Conservation (phyloP, 2,329 filamentous ascomycete genomes). For the Nakataea oryzae region DNA sequence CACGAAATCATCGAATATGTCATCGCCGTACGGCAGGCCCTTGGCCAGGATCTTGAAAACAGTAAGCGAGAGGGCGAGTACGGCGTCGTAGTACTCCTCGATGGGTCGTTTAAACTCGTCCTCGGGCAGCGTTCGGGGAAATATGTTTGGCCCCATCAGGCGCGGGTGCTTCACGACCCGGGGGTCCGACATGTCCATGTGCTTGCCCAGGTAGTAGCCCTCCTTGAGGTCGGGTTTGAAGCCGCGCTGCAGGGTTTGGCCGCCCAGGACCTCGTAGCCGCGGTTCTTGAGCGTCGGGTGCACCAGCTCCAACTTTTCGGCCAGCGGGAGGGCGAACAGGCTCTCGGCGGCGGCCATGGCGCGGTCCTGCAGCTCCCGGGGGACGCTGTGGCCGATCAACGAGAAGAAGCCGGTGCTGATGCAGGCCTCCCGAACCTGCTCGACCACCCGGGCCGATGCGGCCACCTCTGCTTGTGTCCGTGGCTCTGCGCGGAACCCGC, state of each 20-base stretch:
- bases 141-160: slow-evolving; percentile 28
- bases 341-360: slow-evolving; percentile 20
- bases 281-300: slow-evolving; percentile 21
- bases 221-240: slow-evolving; percentile 37
- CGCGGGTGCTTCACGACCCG: slow-evolving; percentile 25
- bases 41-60: slow-evolving; percentile 30
- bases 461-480: slow-evolving; percentile 11
- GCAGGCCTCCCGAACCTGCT: slow-evolving; percentile 19
- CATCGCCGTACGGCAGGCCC: slow-evolving; percentile 27
- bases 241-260: slow-evolving; percentile 32
- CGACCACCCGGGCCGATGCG: slow-evolving; percentile 15
- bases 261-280: slow-evolving; percentile 37
- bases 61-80: slow-evolving; percentile 26
- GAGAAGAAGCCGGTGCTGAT: slow-evolving; percentile 19
- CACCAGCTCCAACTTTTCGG: slow-evolving; percentile 30
- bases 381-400: slow-evolving; percentile 16
- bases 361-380: slow-evolving; percentile 11
- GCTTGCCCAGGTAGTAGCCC: slow-evolving; percentile 27
- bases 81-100: slow-evolving; percentile 27
- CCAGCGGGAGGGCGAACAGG: slow-evolving; percentile 36
- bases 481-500: slow-evolving; percentile 19
- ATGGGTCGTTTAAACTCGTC: slow-evolving; percentile 23
- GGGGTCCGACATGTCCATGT: slow-evolving; percentile 18
- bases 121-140: slow-evolving; percentile 14
- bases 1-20: slow-evolving; percentile 31